Percentiles rank a stretch among this genome's conserved stretches.
Evolutionary conservation across 257 asterid species (phyloP).

Genomic region (Scutellaria baicalensis): DNA sequence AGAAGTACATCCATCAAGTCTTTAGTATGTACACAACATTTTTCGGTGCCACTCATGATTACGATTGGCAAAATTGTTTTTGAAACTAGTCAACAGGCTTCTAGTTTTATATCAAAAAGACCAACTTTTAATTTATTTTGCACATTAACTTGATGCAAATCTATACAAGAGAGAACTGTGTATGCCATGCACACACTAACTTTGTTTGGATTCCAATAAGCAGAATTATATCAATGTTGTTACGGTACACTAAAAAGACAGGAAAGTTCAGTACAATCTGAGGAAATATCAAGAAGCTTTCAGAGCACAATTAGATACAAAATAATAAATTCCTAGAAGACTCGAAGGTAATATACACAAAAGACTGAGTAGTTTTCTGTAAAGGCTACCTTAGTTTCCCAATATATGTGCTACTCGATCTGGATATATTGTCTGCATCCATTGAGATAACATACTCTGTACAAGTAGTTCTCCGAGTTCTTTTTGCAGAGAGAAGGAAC

Average conservation of each 20-base stretch:
- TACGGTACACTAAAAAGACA: background rate
- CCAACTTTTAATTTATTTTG: background rate
- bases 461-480: slow-evolving; percentile 52
- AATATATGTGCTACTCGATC: slow-evolving; percentile 47
- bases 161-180: too few relatives aligned
- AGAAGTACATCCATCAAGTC: background rate
- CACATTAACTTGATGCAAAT: background rate
- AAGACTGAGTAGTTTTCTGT: background rate
- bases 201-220: background rate
- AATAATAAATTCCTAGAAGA: background rate
- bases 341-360: background rate
- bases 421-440: slow-evolving; percentile 50
- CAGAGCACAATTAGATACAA: background rate
- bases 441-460: slow-evolving; percentile 55
- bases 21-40: background rate
- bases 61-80: background rate
- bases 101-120: background rate
- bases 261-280: background rate
- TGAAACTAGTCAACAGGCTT: background rate
- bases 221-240: background rate
- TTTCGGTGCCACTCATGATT: background rate
- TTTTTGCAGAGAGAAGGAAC: slow-evolving; percentile 53
- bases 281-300: background rate
- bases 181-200: too few relatives aligned
- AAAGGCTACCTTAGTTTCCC: slow-evolving; percentile 40